Conservation (phyloP, 345 rosid genomes). For the Sonneratia caseolaris region DNA sequence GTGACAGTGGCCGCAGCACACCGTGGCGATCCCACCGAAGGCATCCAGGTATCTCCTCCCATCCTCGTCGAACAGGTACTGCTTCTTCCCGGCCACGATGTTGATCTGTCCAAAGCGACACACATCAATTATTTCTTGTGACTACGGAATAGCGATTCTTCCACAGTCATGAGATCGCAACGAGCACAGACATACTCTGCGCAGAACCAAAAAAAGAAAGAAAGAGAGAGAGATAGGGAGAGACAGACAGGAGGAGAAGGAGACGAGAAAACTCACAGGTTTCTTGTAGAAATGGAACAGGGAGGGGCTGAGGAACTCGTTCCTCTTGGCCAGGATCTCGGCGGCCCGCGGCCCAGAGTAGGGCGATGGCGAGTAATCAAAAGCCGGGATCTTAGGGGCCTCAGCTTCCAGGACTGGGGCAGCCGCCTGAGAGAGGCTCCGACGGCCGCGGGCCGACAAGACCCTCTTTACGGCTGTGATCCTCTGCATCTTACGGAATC, state of each 20-base stretch:
- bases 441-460: conserved; percentile 21
- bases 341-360: conserved; percentile 75
- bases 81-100: conserved; percentile 92
- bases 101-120: conserved; percentile 33
- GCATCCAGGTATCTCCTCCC: conserved; percentile 85
- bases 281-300: conserved; percentile 41
- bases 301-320: conserved; percentile 79
- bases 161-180: neutral
- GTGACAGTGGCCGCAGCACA: conserved; percentile 92
- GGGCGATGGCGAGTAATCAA: conserved; percentile 76
- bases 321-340: conserved; percentile 53
- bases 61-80: conserved; percentile 76
- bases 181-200: too few species aligned
- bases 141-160: neutral
- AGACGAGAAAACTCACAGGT: conserved; percentile 44
- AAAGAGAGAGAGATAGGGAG: too few species aligned
- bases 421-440: conserved; percentile 34
- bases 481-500: neutral
- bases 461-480: conserved; percentile 27
- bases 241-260: neutral
- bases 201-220: neutral
- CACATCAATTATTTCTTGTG: neutral
- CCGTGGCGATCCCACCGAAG: conserved; percentile 94
- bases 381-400: conserved; percentile 56
- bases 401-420: conserved; percentile 29